Base-by-base conservation (phyloP, 805 yeast genomes). In the Yarrowia hollandica region DNA sequence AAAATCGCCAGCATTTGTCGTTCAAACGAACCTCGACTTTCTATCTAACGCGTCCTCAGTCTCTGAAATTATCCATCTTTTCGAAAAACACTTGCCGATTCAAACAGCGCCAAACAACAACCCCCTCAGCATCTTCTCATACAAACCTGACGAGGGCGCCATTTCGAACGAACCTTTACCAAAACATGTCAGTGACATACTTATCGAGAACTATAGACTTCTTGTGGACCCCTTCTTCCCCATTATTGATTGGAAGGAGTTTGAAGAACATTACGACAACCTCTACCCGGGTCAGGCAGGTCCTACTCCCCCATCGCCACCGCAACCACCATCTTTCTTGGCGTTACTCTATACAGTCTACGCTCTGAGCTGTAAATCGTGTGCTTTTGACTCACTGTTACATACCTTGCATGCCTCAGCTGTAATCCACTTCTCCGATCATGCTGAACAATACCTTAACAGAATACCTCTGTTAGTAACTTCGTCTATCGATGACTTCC, bases 141-240 rank as follows among this genome's bases (percentile, higher is more conserved):
- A 44, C 52, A 44, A 44, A 9, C 10, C 52, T 1, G 52, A 44
- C 23, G 52, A 44, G 16, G 12, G 25, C 35, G 25, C 50, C 22
- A 16, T 41, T 10, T 4, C 31, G 25, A 41, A 41, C 26, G 52
- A 44, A 9, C 39, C 41, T 21, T 41, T 48, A 23, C 56, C 56
- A 4, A 48, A 48, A 11, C n/a, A 15, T 22, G 23, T 48, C 4
- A 48, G 56, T 6, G 56, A 48, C 56, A 15, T 33, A 4, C 23
- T 48, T 8, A 21, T 48, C 9, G 56, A 48, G 9, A 48, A 33
- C 41, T 48, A 48, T 15, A 5, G 22, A 14, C 11, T 11, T 12
- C 15, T 48, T 22, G 41, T 48, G 12, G 56, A 48, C 22, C 56
- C 56, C 6, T 48, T 48, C 18, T 48, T 48, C 15, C 56, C 56